Conservation (phyloP, 2,329 filamentous ascomycete genomes). For the Colletotrichum lini region DNA sequence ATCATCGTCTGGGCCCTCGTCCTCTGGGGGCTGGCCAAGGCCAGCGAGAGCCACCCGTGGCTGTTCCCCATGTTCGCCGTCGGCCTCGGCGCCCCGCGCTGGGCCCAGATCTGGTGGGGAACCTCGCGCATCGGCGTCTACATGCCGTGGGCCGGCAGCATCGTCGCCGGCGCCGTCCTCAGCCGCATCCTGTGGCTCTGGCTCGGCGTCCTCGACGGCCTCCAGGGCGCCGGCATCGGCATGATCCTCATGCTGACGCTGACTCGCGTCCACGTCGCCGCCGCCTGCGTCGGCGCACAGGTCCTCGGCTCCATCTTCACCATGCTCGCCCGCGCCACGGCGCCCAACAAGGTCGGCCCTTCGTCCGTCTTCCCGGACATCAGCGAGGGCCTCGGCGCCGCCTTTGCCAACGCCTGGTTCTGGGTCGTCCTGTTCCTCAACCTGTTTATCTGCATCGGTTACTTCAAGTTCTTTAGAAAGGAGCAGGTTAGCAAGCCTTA, state of each 20-base stretch:
- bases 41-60: constrained; percentile 75
- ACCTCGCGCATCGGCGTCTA: constrained; percentile 72
- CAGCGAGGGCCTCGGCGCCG: constrained; percentile 60
- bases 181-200: constrained; percentile 71
- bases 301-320: constrained; percentile 74
- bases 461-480: constrained; percentile 69
- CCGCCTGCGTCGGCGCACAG: constrained; percentile 73
- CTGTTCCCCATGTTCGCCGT: constrained; percentile 78
- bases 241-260: constrained; percentile 78
- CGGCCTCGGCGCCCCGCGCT: constrained; percentile 75
- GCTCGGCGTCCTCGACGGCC: constrained; percentile 75
- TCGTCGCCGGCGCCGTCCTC: constrained; percentile 68
- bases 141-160: constrained; percentile 73
- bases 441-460: constrained; percentile 70
- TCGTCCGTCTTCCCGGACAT: constrained; percentile 75
- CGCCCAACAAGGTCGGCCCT: constrained; percentile 73
- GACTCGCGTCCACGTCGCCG: constrained; percentile 75
- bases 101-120: constrained; percentile 78
- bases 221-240: constrained; percentile 77
- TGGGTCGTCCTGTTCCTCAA: constrained; percentile 73
- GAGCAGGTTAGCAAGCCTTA: constrained; percentile 70
- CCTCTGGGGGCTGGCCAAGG: constrained; percentile 64
- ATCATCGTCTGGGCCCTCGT: constrained; percentile 68
- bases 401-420: constrained; percentile 68
- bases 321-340: constrained; percentile 72